Evolutionary conservation across 2,329 filamentous ascomycete species (phyloP).

Genomic region (Neonectria neomacrospora): DNA sequence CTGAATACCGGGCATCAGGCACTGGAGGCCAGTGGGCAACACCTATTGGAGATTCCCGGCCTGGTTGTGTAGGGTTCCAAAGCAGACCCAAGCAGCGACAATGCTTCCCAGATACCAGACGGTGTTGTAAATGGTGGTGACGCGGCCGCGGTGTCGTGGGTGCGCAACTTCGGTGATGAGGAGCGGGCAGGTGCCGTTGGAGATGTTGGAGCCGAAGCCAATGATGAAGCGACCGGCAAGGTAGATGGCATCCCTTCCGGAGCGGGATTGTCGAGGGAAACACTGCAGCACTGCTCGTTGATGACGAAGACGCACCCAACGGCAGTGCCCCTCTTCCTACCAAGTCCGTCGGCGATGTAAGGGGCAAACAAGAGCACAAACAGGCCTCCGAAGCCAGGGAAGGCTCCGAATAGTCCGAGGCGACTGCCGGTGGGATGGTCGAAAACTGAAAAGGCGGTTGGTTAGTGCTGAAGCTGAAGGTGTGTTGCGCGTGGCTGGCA

Average conservation of each 20-base stretch:
- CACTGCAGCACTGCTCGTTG: slow-evolving; percentile 37
- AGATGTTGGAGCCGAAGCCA: slow-evolving; percentile 40
- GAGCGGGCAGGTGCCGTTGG: slow-evolving; percentile 39
- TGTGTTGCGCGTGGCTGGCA: rapidly evolving
- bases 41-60: slow-evolving; percentile 36
- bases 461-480: neutral
- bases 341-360: slow-evolving; percentile 40
- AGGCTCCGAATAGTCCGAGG: slow-evolving; percentile 41
- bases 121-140: slow-evolving; percentile 42
- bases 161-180: slow-evolving; percentile 41
- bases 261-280: slow-evolving; percentile 27
- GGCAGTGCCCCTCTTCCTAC: slow-evolving; percentile 39
- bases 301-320: slow-evolving; percentile 36
- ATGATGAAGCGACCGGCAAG: slow-evolving; percentile 40
- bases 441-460: slow-evolving; percentile 27
- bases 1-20: slow-evolving; percentile 39
- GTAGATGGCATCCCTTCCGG: slow-evolving; percentile 34
- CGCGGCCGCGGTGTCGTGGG: slow-evolving; percentile 35
- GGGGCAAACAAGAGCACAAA: slow-evolving; percentile 42
- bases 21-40: slow-evolving; percentile 35
- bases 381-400: slow-evolving; percentile 39
- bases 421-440: slow-evolving; percentile 38
- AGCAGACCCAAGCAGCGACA: slow-evolving; percentile 38
- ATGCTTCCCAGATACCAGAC: slow-evolving; percentile 42
- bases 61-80: slow-evolving; percentile 33